Percentiles rank a stretch among this genome's conserved stretches.
These are phyloP conservation scores for Epicoccum sorghinum DNA, from an alignment of 2,329 filamentous ascomycete species.

Conservation along the genomic window DNA sequence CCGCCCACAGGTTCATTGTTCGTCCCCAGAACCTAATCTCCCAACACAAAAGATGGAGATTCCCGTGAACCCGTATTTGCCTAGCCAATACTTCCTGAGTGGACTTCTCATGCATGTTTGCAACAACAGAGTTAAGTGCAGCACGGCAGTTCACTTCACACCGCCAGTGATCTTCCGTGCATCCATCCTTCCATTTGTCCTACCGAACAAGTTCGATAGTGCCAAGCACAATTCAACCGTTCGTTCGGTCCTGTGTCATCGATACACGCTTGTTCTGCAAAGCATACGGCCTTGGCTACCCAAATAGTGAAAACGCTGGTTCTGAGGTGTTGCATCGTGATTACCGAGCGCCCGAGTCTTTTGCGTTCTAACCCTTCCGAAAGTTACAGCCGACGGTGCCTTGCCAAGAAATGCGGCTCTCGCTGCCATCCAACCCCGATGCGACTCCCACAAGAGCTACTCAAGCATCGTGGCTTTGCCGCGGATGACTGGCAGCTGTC, in stretches of 20 bases:
- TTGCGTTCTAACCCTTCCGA: not conserved
- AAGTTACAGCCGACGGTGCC: not conserved
- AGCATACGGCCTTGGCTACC: constrained; percentile 7
- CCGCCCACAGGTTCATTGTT: constrained; percentile 1
- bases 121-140: not conserved
- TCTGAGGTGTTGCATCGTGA: not conserved
- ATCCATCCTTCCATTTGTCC: constrained; percentile 7
- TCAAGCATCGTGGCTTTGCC: constrained; percentile 2
- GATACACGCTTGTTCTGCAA: constrained; percentile 10
- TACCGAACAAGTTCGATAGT: not conserved
- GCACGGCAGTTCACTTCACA: constrained; percentile 5
- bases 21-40: not conserved
- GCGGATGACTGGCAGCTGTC: not conserved
- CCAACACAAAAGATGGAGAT: constrained; percentile 4
- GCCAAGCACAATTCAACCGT: constrained; percentile 11
- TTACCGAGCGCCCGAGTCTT: constrained; percentile 14
- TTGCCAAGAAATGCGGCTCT: constrained; percentile 12
- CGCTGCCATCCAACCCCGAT: constrained; percentile 7
- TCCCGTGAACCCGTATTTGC: constrained; percentile 1
- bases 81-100: not conserved
- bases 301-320: constrained; percentile 5
- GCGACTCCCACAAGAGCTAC: not conserved
- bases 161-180: constrained; percentile 11
- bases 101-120: not conserved
- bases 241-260: constrained; percentile 2